These are phyloP conservation scores for Aspergillus clavatus DNA, from an alignment of 2,329 filamentous ascomycete species.

Conservation along the genomic window DNA sequence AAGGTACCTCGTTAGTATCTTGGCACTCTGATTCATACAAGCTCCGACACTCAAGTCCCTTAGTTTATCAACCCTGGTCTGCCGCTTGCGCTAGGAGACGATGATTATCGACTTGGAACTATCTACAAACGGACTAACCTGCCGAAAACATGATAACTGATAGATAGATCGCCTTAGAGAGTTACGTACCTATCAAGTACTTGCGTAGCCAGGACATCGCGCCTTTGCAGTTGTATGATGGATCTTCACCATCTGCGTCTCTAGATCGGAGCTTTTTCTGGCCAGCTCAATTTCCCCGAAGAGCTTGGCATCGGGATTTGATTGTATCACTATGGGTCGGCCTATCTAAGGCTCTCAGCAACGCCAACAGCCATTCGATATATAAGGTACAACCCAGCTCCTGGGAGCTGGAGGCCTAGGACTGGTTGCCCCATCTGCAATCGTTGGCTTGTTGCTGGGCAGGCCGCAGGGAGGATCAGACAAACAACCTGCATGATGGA, in stretches of 20 bases:
- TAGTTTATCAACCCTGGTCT: background rate
- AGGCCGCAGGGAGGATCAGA: background rate
- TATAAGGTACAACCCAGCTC: slow-evolving; percentile 10
- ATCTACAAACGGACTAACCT: too few species aligned
- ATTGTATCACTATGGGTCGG: background rate
- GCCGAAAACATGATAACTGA: too few species aligned
- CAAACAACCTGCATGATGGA: background rate
- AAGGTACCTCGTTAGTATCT: too few species aligned
- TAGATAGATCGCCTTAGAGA: too few species aligned
- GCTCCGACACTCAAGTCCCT: too few species aligned
- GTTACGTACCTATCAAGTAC: too few species aligned
- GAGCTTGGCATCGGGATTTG: background rate
- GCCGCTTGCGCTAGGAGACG: background rate
- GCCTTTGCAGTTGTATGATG: background rate
- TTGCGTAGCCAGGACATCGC: too few species aligned
- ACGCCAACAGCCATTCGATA: too few species aligned
- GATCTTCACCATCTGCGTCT: background rate
- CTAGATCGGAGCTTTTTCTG: background rate
- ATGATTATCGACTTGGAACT: background rate
- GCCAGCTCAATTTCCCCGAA: background rate
- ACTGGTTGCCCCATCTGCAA: slow-evolving; percentile 22
- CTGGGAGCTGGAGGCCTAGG: slow-evolving; percentile 12
- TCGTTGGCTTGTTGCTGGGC: background rate
- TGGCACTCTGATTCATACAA: too few species aligned
- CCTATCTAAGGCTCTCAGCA: slow-evolving; percentile 1